Percentiles rank a stretch among this genome's conserved stretches.
These are phyloP conservation scores for Davidsoniella eucalypti DNA, from an alignment of 2,329 filamentous ascomycete species.

Conservation along the genomic window DNA sequence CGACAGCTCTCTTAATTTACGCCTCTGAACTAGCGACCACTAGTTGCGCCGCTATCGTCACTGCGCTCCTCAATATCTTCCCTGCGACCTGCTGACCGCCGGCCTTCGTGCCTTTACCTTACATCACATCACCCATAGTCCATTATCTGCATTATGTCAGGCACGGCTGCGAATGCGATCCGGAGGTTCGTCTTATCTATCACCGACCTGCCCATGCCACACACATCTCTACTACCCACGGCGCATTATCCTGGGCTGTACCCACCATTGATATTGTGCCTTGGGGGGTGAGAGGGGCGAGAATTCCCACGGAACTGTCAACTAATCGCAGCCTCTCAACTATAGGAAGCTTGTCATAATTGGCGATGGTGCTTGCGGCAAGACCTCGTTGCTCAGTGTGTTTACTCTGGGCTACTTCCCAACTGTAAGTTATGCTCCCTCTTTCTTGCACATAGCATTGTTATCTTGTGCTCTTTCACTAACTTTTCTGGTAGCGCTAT, in stretches of 20 bases:
- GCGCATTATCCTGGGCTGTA: no score
- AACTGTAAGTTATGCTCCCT: slow-evolving; percentile 48
- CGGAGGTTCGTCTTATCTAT: slow-evolving; percentile 5
- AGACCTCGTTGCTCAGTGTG: slow-evolving; percentile 91
- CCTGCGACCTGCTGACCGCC: no score
- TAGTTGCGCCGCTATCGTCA: no score
- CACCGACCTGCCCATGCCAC: no score
- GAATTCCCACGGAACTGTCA: neutral
- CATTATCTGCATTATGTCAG: slow-evolving; percentile 6
- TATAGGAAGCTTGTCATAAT: slow-evolving; percentile 89
- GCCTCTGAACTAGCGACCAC: no score
- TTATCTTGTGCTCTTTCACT: slow-evolving; percentile 10
- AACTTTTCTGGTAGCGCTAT: slow-evolving; percentile 32
- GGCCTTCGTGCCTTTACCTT: no score
- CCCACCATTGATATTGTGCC: neutral
- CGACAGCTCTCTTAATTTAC: no score
- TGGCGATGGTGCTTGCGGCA: slow-evolving; percentile 92
- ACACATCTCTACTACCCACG: no score
- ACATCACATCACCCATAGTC: no score
- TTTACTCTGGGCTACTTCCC: slow-evolving; percentile 97
- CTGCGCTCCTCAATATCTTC: no score
- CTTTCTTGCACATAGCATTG: neutral
- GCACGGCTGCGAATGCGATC: slow-evolving; percentile 10
- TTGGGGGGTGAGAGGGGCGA: neutral
- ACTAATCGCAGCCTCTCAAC: neutral